A percentile compares a stretch with the other conserved stretches of the same genome.
Conservation (phyloP, 768 basidiomycete genomes). For the Suillus americanus region DNA sequence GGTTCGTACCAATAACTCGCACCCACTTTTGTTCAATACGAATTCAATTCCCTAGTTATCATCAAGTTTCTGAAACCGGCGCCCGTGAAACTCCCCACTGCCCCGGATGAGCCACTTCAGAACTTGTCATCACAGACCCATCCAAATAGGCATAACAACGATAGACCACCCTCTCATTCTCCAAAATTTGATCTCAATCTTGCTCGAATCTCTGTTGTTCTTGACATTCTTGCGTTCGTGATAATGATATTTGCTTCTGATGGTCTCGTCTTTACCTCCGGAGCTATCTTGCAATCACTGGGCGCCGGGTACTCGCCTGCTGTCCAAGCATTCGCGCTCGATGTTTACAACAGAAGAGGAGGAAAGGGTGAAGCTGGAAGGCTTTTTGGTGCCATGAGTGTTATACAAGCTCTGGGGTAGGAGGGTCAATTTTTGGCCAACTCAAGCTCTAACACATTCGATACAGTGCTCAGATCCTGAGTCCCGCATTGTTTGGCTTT, state of each 20-base stretch:
- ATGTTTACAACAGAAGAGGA: conserved; percentile 54
- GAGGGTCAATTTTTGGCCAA: conserved; percentile 13
- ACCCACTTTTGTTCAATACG: neutral
- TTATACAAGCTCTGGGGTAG: conserved; percentile 67
- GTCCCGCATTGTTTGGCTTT: conserved; percentile 71
- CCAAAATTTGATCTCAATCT: conserved; percentile 68
- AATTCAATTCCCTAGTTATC: conserved; percentile 38
- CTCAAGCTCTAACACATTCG: neutral
- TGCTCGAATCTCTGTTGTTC: conserved; percentile 56
- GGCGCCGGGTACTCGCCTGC: conserved; percentile 67
- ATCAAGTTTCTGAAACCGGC: conserved; percentile 55
- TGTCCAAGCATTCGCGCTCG: conserved; percentile 68
- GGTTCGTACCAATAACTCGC: conserved; percentile 38
- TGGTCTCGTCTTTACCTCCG: conserved; percentile 50
- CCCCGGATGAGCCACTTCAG: conserved; percentile 19
- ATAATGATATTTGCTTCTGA: conserved; percentile 48
- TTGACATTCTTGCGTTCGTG: conserved; percentile 55
- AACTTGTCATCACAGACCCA: conserved; percentile 4
- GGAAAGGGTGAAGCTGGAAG: conserved; percentile 61
- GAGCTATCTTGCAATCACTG: conserved; percentile 52
- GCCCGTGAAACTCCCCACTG: conserved; percentile 17
- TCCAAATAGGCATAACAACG: conserved; percentile 7
- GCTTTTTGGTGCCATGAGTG: conserved; percentile 80
- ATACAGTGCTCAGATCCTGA: conserved; percentile 61
- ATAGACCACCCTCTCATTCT: conserved; percentile 31